Base-by-base conservation (phyloP, 805 yeast genomes). In the Lachancea mirantina region DNA sequence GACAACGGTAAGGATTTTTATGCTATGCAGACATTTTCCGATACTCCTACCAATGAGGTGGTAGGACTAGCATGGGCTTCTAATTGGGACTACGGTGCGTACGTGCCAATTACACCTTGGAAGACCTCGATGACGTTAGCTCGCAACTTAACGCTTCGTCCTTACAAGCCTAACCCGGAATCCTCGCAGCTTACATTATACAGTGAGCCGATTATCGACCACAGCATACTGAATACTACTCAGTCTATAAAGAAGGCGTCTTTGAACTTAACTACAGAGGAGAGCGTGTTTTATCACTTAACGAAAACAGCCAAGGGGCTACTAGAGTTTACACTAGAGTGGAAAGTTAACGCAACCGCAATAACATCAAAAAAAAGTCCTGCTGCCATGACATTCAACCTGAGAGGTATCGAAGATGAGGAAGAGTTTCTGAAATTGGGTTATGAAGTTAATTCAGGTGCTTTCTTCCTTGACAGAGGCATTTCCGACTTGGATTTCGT, bases 21-120 rank as follows among this genome's bases (percentile, higher is more conserved):
- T 36, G 69, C 68, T 11, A 41, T 61, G 39, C 67, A 64, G 41
- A 46, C 58, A 4, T 60, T 56, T 32, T 46, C 40, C 40, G 50
- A 50, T 25, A 39, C 53, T n/a, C 53, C 52, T 10, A 37, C 42
- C 14, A 42, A 42, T 13, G 57, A 50, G 11, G 52, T 49, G 3
- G 19, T 59, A n/a, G 64, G 64, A 16, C 36, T 63, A 25, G 67
- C 64, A 4, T 64, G 69, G 69, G 64, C 66, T 23, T 58, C 65
- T 23, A 62, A 62, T 43, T 64, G 69, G 69, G 64, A 62, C 41
- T 64, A 64, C 36, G 50, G 52, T 16, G 49, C 47, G 14, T 41
- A 41, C 11, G 62, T 54, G 13, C 68, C 69, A n/a, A 59, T 64
- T 8, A 39, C 35, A 5, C 43, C 49, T 6, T 63, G 62, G 61